These are phyloP conservation scores for Botrytis squamosa DNA, from an alignment of 2,329 filamentous ascomycete genomes.

Conservation along the genomic window DNA sequence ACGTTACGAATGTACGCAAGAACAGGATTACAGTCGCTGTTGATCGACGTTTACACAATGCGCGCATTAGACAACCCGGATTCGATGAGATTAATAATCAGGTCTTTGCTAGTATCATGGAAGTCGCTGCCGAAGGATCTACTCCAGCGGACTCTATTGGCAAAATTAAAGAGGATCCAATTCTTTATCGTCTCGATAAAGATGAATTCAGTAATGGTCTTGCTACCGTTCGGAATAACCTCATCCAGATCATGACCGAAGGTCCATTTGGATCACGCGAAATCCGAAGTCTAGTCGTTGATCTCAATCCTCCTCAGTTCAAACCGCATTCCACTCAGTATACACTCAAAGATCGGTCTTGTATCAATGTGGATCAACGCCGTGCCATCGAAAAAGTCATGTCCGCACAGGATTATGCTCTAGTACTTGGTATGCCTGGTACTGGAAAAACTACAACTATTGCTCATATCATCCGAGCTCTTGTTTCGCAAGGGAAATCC, in stretches of 20 bases:
- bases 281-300: conserved; percentile 77
- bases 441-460: conserved; percentile 99
- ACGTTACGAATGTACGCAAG: conserved; percentile 74
- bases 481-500: conserved; percentile 86
- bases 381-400: conserved; percentile 91
- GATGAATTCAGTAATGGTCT: conserved; percentile 99
- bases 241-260: conserved; percentile 88
- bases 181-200: conserved; percentile 86
- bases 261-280: conserved; percentile 67
- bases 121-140: conserved; percentile 62
- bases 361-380: conserved; percentile 83
- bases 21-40: conserved; percentile 82
- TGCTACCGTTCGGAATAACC: conserved; percentile 90
- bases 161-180: conserved; percentile 52
- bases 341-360: conserved; percentile 58
- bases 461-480: conserved; percentile 89
- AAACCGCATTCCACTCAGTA: conserved; percentile 64
- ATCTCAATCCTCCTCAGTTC: conserved; percentile 72
- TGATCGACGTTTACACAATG: conserved; percentile 84
- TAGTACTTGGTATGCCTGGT: conserved; percentile 98
- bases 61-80: conserved; percentile 69
- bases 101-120: conserved; percentile 88
- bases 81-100: conserved; percentile 81
- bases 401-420: conserved; percentile 89
- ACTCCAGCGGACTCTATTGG: conserved; percentile 51